Evolutionary conservation across 352 stramenopile genomes (phyloP).

Genomic region (Pythium phragmiticola): DNA sequence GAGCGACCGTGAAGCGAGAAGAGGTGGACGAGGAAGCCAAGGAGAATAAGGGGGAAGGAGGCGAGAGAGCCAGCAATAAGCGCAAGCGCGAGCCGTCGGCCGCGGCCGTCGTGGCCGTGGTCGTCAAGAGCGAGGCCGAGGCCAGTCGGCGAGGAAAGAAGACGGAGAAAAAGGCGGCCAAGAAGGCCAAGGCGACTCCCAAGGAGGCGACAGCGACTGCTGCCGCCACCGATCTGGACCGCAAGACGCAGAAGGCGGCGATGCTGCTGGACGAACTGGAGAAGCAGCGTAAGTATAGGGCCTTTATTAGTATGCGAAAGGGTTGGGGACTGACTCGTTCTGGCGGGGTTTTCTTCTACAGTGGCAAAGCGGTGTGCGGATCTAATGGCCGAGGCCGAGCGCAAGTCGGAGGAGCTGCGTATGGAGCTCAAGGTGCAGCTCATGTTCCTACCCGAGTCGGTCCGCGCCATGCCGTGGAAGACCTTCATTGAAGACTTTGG

Average conservation of each 20-base stretch:
- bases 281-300: slow-evolving; percentile 40
- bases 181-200: slow-evolving; percentile 1
- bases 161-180: neutral
- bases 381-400: slow-evolving; percentile 48
- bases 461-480: slow-evolving; percentile 78
- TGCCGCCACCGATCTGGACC: slow-evolving; percentile 27
- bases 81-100: slow-evolving; percentile 19
- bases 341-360: slow-evolving; percentile 16
- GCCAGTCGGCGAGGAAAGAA: slow-evolving; percentile 1
- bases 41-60: neutral
- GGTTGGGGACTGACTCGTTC: slow-evolving; percentile 1
- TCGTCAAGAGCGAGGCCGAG: neutral
- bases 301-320: neutral
- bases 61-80: slow-evolving; percentile 8
- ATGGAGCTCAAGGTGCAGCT: slow-evolving; percentile 82
- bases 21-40: slow-evolving; percentile 25
- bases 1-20: slow-evolving; percentile 13
- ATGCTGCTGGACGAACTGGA: slow-evolving; percentile 61
- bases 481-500: slow-evolving; percentile 80
- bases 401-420: slow-evolving; percentile 58
- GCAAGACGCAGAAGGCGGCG: slow-evolving; percentile 43
- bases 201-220: slow-evolving; percentile 26
- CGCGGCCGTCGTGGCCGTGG: neutral
- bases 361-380: slow-evolving; percentile 68
- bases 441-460: slow-evolving; percentile 65